phyloP scores from a whole-genome alignment of 345 rosid species.

The Excoecaria agallocha region DNA sequence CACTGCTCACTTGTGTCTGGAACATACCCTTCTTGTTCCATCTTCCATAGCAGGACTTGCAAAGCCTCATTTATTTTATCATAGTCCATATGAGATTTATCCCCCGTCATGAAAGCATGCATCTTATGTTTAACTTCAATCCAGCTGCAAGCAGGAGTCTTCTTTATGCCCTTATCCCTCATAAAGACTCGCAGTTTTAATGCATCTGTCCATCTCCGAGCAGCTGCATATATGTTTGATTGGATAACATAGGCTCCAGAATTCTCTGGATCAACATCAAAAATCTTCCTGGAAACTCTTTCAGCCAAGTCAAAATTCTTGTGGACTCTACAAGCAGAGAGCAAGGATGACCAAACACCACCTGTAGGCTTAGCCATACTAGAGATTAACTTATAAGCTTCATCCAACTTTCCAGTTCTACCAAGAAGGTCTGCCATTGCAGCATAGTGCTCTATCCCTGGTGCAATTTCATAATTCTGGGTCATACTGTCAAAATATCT shows the following conservation, averaged over 20 bases:
- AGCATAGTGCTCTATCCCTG: slow-evolving; percentile 78
- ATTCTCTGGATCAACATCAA: slow-evolving; percentile 58
- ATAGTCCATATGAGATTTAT: slow-evolving; percentile 58
- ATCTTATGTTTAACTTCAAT: slow-evolving; percentile 59
- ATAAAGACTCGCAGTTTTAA: slow-evolving; percentile 48
- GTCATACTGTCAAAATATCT: slow-evolving; percentile 58
- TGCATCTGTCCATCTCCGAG: slow-evolving; percentile 60
- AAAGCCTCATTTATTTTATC: slow-evolving; percentile 46
- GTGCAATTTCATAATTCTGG: slow-evolving; percentile 48
- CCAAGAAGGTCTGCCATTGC: slow-evolving; percentile 82
- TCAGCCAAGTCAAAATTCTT: slow-evolving; percentile 73
- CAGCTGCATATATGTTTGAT: slow-evolving; percentile 73
- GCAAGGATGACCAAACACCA: slow-evolving; percentile 65
- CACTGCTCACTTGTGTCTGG: slow-evolving; percentile 64
- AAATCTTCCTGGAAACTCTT: slow-evolving; percentile 54
- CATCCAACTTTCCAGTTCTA: slow-evolving; percentile 81
- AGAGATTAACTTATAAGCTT: slow-evolving; percentile 65
- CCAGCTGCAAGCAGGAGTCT: slow-evolving; percentile 85
- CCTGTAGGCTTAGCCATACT: slow-evolving; percentile 49
- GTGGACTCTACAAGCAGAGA: slow-evolving; percentile 76
- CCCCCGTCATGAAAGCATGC: slow-evolving; percentile 73
- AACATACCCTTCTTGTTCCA: slow-evolving; percentile 70
- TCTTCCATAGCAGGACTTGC: slow-evolving; percentile 45
- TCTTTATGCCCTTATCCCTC: slow-evolving; percentile 56
- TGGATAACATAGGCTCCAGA: slow-evolving; percentile 68